A percentile compares a stretch with the other conserved stretches of the same genome.
These are phyloP conservation scores for Polytrichum formosum DNA, from an alignment of 225 moss, liverwort and hornwort species.

Conservation along the genomic window DNA sequence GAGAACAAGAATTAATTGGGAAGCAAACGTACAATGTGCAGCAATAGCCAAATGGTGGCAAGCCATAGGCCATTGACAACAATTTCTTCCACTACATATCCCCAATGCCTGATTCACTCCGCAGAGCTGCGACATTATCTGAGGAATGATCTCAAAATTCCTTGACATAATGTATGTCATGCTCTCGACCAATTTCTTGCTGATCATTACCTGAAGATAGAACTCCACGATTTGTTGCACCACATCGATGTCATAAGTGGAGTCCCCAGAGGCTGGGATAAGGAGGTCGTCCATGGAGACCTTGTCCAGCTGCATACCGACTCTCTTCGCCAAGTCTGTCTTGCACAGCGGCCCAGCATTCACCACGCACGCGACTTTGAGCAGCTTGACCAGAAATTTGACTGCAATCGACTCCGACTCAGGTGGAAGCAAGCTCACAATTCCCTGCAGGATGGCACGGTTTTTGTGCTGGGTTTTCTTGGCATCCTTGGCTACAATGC, in stretches of 20 bases:
- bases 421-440: constrained; percentile 62
- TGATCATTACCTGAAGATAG: constrained; percentile 39
- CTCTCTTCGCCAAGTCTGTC: constrained; percentile 62
- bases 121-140: too few relatives aligned
- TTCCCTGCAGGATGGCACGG: constrained; percentile 28
- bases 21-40: too few relatives aligned
- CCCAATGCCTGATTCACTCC: too few relatives aligned
- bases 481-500: constrained; percentile 5
- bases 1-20: too few relatives aligned
- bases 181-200: too few relatives aligned
- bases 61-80: too few relatives aligned
- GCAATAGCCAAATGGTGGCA: too few relatives aligned
- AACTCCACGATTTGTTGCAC: constrained; percentile 59
- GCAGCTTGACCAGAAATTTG: constrained; percentile 60
- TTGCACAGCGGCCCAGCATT: constrained; percentile 61
- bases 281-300: constrained; percentile 65
- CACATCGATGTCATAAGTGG: constrained; percentile 66
- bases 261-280: constrained; percentile 58
- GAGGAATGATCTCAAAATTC: too few relatives aligned
- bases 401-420: constrained; percentile 56
- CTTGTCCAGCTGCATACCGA: constrained; percentile 68
- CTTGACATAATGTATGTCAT: too few relatives aligned
- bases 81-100: too few relatives aligned
- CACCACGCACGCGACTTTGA: constrained; percentile 56
- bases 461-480: constrained; percentile 18